A percentile compares a stretch with the other conserved stretches of the same genome.
Evolutionary conservation across 495 filamentous ascomycete species (phyloP).

Genomic region (Hyphodiscus hymeniophilus): DNA sequence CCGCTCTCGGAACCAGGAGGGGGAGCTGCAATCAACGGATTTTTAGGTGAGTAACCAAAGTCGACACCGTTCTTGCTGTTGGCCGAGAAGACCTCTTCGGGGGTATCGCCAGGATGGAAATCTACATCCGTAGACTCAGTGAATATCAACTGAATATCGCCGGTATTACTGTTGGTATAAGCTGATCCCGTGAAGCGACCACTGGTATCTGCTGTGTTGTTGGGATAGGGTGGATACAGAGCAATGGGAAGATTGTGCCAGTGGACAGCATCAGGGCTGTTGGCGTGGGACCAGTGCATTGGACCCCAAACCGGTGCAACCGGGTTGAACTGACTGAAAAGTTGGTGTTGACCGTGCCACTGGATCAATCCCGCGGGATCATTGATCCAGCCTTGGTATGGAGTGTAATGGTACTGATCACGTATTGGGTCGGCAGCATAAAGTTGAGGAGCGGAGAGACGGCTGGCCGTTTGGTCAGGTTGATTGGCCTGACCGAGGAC

Average conservation of each 20-base stretch:
- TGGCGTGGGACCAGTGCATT: constrained; percentile 37
- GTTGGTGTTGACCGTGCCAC: constrained; percentile 29
- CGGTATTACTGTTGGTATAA: constrained; percentile 10
- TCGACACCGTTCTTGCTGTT: constrained; percentile 10
- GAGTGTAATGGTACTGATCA: constrained; percentile 18
- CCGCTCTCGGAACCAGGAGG: constrained; percentile 11
- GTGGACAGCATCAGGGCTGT: constrained; percentile 33
- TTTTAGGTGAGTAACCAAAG: constrained; percentile 15
- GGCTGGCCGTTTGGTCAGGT: neutral
- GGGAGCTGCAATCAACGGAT: constrained; percentile 19
- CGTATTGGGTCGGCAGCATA: constrained; percentile 14
- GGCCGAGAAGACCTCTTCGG: constrained; percentile 6
- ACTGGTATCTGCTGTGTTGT: constrained; percentile 19
- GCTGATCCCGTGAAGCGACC: constrained; percentile 22
- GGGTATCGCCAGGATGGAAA: constrained; percentile 1
- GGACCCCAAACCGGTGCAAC: constrained; percentile 34
- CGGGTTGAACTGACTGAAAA: constrained; percentile 42
- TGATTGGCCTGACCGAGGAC: constrained; percentile 18
- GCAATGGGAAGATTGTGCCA: constrained; percentile 34
- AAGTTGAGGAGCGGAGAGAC: neutral
- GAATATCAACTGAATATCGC: constrained; percentile 9
- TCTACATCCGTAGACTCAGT: constrained; percentile 8
- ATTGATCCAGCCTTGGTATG: constrained; percentile 20
- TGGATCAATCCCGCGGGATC: constrained; percentile 17
- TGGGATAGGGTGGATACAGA: constrained; percentile 14